These are phyloP conservation scores for Ceratobasidium sp. DNA, from an alignment of 1,284 basidiomycete species.

Conservation along the genomic window DNA sequence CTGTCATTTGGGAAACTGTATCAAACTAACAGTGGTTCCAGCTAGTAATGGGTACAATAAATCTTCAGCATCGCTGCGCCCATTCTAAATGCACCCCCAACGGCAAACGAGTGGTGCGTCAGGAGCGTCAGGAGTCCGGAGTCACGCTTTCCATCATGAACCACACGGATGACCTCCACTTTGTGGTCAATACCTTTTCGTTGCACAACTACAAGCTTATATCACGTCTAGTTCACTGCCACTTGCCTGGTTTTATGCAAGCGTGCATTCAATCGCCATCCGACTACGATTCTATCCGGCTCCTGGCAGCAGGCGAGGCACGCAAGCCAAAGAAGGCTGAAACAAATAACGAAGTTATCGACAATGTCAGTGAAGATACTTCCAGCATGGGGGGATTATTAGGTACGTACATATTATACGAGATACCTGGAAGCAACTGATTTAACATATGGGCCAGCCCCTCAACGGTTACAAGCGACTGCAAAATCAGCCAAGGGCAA, in stretches of 20 bases:
- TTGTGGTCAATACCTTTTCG: slow-evolving; percentile 16
- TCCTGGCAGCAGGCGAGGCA: background rate
- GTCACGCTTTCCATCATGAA: background rate
- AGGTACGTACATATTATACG: background rate
- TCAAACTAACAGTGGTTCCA: background rate
- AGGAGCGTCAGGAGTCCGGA: slow-evolving; percentile 10
- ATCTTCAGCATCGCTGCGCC: slow-evolving; percentile 18
- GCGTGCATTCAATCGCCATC: background rate
- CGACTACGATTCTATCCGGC: slow-evolving; percentile 7
- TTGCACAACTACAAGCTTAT: slow-evolving; percentile 27
- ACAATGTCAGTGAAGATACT: background rate
- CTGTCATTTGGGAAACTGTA: no score
- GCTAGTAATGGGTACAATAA: background rate
- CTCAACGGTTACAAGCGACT: background rate
- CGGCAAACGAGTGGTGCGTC: background rate
- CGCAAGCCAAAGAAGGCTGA: background rate
- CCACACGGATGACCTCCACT: background rate
- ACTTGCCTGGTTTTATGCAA: background rate
- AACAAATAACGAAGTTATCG: background rate
- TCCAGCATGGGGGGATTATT: no score
- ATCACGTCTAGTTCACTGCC: background rate
- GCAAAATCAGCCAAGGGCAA: background rate
- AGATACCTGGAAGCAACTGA: background rate
- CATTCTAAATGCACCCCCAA: background rate
- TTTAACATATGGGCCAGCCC: background rate